Evolutionary conservation across 257 asterid genomes (phyloP), one percentile per base, ranked within the genome.

Genomic region (Petunia axillaris): DNA sequence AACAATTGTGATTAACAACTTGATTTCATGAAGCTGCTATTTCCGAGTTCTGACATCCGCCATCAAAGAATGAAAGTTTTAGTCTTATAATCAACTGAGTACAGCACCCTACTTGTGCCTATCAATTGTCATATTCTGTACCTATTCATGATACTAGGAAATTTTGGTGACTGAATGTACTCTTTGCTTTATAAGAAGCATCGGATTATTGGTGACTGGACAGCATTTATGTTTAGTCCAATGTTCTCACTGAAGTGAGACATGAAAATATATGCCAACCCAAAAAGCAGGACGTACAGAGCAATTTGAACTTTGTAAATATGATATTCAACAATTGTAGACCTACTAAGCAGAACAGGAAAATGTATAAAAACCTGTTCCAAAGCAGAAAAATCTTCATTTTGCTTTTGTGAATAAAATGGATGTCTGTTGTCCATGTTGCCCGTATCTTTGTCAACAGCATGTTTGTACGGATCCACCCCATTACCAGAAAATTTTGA

Each of bases 321-420:
- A 67, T n/a, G 55, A 15, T 50, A 16, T 67, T 43, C 75, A 9
- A 43, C 75, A 43, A 67, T 67, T 67, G 75, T 66, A 66, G 9
- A 41, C 76, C 58, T 25, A 70, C 76, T 25, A 13, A 2, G 35
- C 25, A 71, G 13, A 57, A 70, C 68, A 70, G 67, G 62, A 77
- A 63, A 43, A 64, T 64, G 83, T 70, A 80, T 79, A 80, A 59
- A 25, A 83, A 96, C 99, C 99, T 96, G 98, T 88, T 96, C 99
- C 80, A 96, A 83, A 43, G 96, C 94, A 84, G 95, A 91, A 89
- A 96, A 96, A 81, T 91, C 98, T 77, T 96, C 98, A 70, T 94
- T 89, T 84, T 91, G 97, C 86, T 88, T 93, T 84, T 81, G 95
- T 2, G 90, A 79, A 84, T 89, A 83, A 60, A 88, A 85, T 35